phyloP scores from a whole-genome alignment of 2,329 filamentous ascomycete species.

The Keithomyces neogunnii region DNA sequence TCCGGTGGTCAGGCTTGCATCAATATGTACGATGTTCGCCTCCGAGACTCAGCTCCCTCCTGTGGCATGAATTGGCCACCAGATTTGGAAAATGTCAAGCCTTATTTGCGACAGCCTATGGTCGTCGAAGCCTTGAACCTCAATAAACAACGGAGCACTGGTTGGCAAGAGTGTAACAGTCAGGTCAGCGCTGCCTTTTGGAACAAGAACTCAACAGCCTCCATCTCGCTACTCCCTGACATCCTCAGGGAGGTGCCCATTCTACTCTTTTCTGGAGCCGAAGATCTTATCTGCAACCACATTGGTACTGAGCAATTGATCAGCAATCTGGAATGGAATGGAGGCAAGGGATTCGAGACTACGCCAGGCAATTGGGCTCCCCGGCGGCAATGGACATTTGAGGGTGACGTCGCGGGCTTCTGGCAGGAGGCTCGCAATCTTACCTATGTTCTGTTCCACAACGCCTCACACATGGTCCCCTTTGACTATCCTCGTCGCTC shows the following conservation, averaged over 20 bases:
- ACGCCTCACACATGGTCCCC: slow-evolving; percentile 96
- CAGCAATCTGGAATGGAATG: slow-evolving; percentile 84
- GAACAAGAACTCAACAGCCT: slow-evolving; percentile 61
- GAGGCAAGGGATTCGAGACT: slow-evolving; percentile 82
- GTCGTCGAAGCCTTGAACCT: slow-evolving; percentile 77
- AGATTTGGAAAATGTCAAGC: slow-evolving; percentile 67
- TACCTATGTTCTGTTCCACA: slow-evolving; percentile 92
- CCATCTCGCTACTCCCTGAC: slow-evolving; percentile 66
- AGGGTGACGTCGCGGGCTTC: slow-evolving; percentile 77
- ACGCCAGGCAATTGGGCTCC: slow-evolving; percentile 84
- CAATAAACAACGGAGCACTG: slow-evolving; percentile 69
- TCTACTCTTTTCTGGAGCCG: slow-evolving; percentile 83
- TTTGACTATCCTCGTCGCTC: slow-evolving; percentile 83
- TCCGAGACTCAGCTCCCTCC: slow-evolving; percentile 69
- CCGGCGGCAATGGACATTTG: slow-evolving; percentile 89
- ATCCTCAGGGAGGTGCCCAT: slow-evolving; percentile 70
- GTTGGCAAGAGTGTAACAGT: slow-evolving; percentile 87
- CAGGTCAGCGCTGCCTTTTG: slow-evolving; percentile 66
- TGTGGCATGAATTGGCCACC: slow-evolving; percentile 99
- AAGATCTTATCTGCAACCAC: slow-evolving; percentile 96
- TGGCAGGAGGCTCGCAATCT: slow-evolving; percentile 94
- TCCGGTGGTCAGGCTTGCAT: slow-evolving; percentile 54
- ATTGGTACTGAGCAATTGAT: slow-evolving; percentile 88
- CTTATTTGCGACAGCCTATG: slow-evolving; percentile 76
- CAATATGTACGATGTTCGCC: slow-evolving; percentile 96